Evolutionary conservation across 148 eudicot genomes (phyloP), one percentile per base, ranked within the genome.

Genomic region (Limonium bicolor): DNA sequence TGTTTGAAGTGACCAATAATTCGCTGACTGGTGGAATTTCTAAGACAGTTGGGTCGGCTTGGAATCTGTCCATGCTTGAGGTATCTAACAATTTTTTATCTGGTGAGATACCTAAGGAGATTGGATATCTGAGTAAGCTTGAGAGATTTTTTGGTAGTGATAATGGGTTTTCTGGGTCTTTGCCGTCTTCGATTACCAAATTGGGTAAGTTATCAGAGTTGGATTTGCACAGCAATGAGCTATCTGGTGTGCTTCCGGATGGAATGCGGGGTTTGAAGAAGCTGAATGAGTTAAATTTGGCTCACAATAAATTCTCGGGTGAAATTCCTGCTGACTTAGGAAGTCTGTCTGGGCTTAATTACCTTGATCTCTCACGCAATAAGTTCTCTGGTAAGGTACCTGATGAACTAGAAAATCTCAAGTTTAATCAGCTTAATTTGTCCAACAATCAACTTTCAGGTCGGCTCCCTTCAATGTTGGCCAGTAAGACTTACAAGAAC

Each of bases 331-430:
- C 61, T 4, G 77, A 83, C 54, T 77, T 83, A 5, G 97, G 92
- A 10, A 61, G 50, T 12, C 42, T 88, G 33, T 28, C 69, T 0
- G 71, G 40, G 2, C 56, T 88, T 0, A 88, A 83, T 53, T 88
- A 80, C 54, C 92, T 88, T 45, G 97, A 88, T 62, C 55, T 88
- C 20, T 83, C 92, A 1, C 74, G 79, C 4, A 88, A 88, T 40
- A 63, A 13, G 13, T 47, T 88, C 23, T 74, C 92, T 0, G 92
- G 97, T 27, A 40, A 64, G 27, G 63, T 88, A n/a, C 94, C 97
- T 0, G 26, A 23, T 13, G 71, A 60, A 17, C 49, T 88, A 16
- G 71, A 83, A 61, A 77, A 72, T 56, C 55, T 87, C 71, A 87
- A 70, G 74, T 71, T 87, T 1, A 87, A 82, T 41, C 65, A 70